Evolutionary conservation across 169 alveolate genomes (phyloP).

Genomic region (Eimeria necatrix): DNA sequence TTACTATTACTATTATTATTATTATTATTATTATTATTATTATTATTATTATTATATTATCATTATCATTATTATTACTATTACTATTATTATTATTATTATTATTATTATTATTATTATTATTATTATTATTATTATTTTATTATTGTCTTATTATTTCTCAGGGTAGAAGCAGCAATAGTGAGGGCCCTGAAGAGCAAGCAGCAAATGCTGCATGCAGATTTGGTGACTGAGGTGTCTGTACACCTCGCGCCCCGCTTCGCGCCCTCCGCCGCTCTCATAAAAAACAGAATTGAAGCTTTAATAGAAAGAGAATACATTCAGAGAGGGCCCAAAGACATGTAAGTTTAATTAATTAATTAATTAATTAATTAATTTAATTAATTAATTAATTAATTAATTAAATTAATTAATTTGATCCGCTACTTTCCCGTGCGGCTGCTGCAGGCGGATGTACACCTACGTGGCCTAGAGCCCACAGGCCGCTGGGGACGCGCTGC

Average conservation of each 20-base stretch:
- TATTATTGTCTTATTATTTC: neutral
- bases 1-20: neutral
- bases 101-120: neutral
- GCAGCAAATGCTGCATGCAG: conserved; percentile 82
- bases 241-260: conserved; percentile 81
- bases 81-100: neutral
- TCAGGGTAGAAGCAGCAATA: conserved; percentile 87
- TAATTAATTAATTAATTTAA: neutral
- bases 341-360: conserved; percentile 33
- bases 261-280: conserved; percentile 80
- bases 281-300: conserved; percentile 86
- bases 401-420: neutral
- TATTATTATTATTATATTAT: no score
- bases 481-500: neutral
- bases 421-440: neutral
- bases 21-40: neutral
- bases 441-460: conserved; percentile 36
- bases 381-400: neutral
- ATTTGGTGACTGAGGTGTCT: conserved; percentile 83
- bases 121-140: neutral
- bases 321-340: conserved; percentile 80
- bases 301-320: conserved; percentile 87
- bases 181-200: conserved; percentile 87
- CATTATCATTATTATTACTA: no score
- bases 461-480: neutral